Conservation (phyloP, 2,329 filamentous ascomycete species). For the Paracorniculantispora psalliotae region DNA sequence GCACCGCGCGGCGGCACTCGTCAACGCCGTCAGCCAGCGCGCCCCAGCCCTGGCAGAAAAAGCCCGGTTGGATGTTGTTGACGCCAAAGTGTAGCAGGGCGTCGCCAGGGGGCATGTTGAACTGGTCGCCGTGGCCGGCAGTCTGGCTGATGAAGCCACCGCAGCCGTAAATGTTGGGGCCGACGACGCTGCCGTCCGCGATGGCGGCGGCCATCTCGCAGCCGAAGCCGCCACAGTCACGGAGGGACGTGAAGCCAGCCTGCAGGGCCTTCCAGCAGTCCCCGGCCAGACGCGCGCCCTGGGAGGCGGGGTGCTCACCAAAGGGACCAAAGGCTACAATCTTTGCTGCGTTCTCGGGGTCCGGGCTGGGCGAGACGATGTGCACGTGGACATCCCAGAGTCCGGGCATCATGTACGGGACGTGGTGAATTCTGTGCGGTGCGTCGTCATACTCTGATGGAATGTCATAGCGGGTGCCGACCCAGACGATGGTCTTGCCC, state of each 20-base stretch:
- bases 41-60: conserved; percentile 23
- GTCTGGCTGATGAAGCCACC: conserved; percentile 40
- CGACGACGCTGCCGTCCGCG: conserved; percentile 38
- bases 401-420: conserved; percentile 45
- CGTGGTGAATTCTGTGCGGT: conserved; percentile 24
- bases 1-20: conserved; percentile 35
- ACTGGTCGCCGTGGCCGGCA: conserved; percentile 42
- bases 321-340: conserved; percentile 22
- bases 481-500: conserved; percentile 33
- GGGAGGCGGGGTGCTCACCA: conserved; percentile 25
- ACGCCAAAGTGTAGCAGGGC: conserved; percentile 32
- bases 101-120: conserved; percentile 29
- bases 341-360: conserved; percentile 18
- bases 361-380: conserved; percentile 31
- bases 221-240: conserved; percentile 45
- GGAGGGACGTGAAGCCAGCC: conserved; percentile 45
- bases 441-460: conserved; percentile 25
- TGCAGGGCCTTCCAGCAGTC: conserved; percentile 34
- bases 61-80: conserved; percentile 23
- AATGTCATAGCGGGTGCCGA: conserved; percentile 27
- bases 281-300: conserved; percentile 35
- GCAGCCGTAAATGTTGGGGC: conserved; percentile 45
- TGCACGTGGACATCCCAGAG: conserved; percentile 51
- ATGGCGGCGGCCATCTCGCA: conserved; percentile 39
- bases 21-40: conserved; percentile 34